Conservation (phyloP, 2,329 filamentous ascomycete genomes). For the Verticillium tricorpus region DNA sequence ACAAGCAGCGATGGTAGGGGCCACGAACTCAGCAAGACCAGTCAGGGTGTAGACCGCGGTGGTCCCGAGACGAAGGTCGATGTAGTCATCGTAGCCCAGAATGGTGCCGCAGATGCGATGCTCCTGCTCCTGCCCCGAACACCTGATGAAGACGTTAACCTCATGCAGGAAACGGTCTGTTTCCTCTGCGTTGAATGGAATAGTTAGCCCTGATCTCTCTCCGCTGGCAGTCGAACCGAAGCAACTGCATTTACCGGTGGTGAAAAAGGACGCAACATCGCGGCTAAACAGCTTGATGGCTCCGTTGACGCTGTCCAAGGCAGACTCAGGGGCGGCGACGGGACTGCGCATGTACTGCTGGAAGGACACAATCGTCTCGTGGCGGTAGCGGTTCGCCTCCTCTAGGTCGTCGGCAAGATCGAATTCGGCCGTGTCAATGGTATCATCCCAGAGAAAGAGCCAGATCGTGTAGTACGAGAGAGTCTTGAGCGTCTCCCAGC, state of each 20-base stretch:
- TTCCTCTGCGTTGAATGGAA: conserved; percentile 2
- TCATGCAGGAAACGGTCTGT: conserved; percentile 11
- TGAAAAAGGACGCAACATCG: conserved; percentile 1
- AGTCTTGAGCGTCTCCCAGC: conserved; percentile 11
- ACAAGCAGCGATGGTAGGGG: neutral
- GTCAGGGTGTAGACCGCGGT: conserved; percentile 19
- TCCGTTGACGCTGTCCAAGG: conserved; percentile 17
- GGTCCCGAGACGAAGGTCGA: conserved; percentile 21
- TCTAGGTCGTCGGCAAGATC: conserved; percentile 20
- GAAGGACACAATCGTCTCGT: conserved; percentile 13
- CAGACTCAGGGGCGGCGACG: neutral
- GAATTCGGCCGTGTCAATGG: conserved; percentile 22
- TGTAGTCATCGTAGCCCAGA: conserved; percentile 22
- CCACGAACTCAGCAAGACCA: conserved; percentile 19
- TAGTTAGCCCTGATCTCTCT: neutral
- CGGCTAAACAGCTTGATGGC: conserved; percentile 19
- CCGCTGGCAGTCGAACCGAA: too few relatives aligned
- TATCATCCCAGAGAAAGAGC: conserved; percentile 29
- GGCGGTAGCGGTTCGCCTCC: conserved; percentile 19
- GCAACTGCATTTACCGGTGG: neutral
- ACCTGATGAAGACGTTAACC: conserved; percentile 17
- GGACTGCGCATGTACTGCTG: neutral
- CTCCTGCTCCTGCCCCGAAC: conserved; percentile 22
- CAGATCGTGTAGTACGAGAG: conserved; percentile 21
- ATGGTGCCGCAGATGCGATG: conserved; percentile 18